A percentile compares a stretch with the other conserved stretches of the same genome.
Evolutionary conservation across 169 alveolate genomes (phyloP).

Genomic region (Plasmodium gonderi): DNA sequence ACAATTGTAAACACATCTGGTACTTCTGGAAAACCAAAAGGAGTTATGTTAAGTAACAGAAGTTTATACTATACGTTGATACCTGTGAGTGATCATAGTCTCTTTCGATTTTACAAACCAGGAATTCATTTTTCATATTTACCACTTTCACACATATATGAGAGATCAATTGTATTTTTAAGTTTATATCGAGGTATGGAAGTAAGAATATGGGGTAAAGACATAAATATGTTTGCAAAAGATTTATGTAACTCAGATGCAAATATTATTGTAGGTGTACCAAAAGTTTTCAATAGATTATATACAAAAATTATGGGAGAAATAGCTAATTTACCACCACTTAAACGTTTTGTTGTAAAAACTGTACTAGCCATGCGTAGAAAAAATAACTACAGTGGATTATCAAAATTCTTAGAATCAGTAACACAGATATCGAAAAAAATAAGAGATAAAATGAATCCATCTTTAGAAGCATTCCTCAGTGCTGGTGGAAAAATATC

Average conservation of each 20-base stretch:
- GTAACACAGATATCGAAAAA: constrained; percentile 30
- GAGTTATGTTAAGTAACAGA: constrained; percentile 93
- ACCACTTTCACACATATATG: constrained; percentile 97
- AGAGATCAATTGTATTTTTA: constrained; percentile 85
- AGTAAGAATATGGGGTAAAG: constrained; percentile 45
- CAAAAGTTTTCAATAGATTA: constrained; percentile 37
- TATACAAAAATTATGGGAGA: constrained; percentile 7
- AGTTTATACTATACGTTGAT: constrained; percentile 28
- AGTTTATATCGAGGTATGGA: neutral
- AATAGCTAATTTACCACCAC: constrained; percentile 4
- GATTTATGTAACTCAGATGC: neutral
- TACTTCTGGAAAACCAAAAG: constrained; percentile 98
- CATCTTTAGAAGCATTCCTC: neutral
- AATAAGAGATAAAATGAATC: constrained; percentile 45
- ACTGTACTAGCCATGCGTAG: neutral
- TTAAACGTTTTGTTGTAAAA: constrained; percentile 13
- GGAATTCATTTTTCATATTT: constrained; percentile 90
- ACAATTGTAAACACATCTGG: constrained; percentile 98
- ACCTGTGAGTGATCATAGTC: neutral
- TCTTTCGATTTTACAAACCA: neutral
- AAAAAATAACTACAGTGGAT: neutral
- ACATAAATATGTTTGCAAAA: neutral
- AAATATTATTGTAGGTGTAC: constrained; percentile 33
- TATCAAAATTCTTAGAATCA: neutral
- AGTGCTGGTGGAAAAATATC: constrained; percentile 69